These are phyloP conservation scores for Larix kaempferi DNA, from an alignment of 75 land plant species.

Conservation along the genomic window DNA sequence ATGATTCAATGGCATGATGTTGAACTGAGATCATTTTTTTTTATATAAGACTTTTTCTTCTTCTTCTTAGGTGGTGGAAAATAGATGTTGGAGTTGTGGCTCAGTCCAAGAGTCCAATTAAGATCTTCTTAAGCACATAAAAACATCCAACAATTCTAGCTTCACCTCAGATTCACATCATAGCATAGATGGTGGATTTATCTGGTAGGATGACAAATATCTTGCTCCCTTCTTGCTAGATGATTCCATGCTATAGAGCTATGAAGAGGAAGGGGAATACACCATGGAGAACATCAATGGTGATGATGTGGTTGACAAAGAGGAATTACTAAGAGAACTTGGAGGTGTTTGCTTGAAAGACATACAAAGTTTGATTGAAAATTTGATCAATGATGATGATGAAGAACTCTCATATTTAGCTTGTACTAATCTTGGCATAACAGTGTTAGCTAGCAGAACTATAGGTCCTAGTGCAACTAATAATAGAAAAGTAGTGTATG, in stretches of 20 bases:
- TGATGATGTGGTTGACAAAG: slow-evolving; percentile 23
- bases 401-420: slow-evolving; percentile 2
- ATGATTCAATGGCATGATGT: background rate
- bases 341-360: slow-evolving; percentile 5
- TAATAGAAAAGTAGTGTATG: background rate
- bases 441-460: background rate
- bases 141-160: slow-evolving; percentile 8
- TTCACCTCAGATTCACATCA: background rate
- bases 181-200: slow-evolving; percentile 12
- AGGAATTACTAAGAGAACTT: slow-evolving; percentile 26
- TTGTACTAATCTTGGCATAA: background rate
- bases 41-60: too few relatives aligned
- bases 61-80: slow-evolving; percentile 64
- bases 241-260: slow-evolving; percentile 74
- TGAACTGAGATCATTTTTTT: background rate
- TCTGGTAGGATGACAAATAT: slow-evolving; percentile 72
- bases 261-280: slow-evolving; percentile 49
- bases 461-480: background rate
- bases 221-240: slow-evolving; percentile 70
- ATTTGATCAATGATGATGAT: slow-evolving; percentile 24
- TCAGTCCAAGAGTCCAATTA: slow-evolving; percentile 23
- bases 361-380: slow-evolving; percentile 11
- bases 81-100: slow-evolving; percentile 68
- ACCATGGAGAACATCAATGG: slow-evolving; percentile 27
- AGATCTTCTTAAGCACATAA: slow-evolving; percentile 50